Conservation (phyloP, 306 rosid species). For the Inga laurina region DNA sequence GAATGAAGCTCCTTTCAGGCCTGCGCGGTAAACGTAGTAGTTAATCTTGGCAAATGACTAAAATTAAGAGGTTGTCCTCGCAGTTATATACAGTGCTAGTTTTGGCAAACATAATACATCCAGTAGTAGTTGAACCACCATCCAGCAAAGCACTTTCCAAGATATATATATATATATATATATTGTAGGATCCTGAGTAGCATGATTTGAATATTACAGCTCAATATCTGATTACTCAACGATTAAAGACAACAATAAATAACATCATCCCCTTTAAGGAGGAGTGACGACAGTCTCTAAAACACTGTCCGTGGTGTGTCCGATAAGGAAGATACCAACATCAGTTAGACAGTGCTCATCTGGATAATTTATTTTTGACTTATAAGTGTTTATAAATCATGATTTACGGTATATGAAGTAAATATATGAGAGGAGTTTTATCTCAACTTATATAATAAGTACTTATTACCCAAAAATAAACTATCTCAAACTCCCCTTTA, state of each 20-base stretch:
- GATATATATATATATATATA: conserved; percentile 22
- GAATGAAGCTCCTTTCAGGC: conserved; percentile 23
- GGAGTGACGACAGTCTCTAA: conserved; percentile 1
- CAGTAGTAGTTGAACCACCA: conserved; percentile 43
- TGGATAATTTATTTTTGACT: too few relatives aligned
- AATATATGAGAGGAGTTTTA: too few relatives aligned
- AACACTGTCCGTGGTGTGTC: background rate
- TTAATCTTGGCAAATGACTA: conserved; percentile 37
- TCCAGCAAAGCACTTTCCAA: conserved; percentile 28
- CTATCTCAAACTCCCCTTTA: too few relatives aligned
- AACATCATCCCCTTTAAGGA: background rate
- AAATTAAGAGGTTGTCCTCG: conserved; percentile 27
- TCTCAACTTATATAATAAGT: too few relatives aligned
- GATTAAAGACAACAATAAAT: conserved; percentile 27
- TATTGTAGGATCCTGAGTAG: conserved; percentile 31
- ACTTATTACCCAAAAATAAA: too few relatives aligned
- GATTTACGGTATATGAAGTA: too few relatives aligned
- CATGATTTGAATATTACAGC: conserved; percentile 12
- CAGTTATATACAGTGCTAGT: conserved; percentile 33
- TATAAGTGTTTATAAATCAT: too few relatives aligned
- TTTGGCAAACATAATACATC: conserved; percentile 32
- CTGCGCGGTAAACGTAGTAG: conserved; percentile 9
- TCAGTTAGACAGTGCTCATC: background rate
- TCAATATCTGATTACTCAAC: conserved; percentile 20
- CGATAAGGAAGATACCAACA: conserved; percentile 21